Conservation (phyloP, 208 protist genomes). For the Acanthamoeba polyphaga region DNA sequence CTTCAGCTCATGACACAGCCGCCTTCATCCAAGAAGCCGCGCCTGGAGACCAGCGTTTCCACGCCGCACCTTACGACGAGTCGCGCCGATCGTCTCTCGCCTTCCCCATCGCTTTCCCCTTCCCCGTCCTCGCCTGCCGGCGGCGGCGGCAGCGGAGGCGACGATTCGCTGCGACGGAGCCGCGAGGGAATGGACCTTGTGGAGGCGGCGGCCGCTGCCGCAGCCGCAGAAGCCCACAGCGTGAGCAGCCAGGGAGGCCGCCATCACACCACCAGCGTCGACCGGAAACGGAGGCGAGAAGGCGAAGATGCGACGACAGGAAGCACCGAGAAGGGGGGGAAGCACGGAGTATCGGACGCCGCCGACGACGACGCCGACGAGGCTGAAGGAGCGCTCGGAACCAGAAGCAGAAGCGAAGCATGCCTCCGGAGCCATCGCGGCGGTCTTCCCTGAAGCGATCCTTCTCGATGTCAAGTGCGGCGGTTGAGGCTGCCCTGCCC, state of each 20-base stretch:
- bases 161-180: not conserved
- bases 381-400: not conserved
- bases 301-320: not conserved
- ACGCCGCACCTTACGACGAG: not conserved
- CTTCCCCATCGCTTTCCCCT: not conserved
- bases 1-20: conserved; percentile 74
- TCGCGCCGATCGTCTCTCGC: not conserved
- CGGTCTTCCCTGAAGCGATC: conserved; percentile 1
- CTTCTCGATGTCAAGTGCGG: not conserved
- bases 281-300: not conserved
- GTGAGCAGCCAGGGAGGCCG: not conserved
- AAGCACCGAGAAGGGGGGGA: not conserved
- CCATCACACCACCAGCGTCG: not conserved
- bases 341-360: not conserved
- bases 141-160: not conserved
- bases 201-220: not conserved
- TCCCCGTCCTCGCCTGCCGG: not conserved
- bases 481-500: not conserved
- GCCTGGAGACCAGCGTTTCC: not conserved
- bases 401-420: not conserved
- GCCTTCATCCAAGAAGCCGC: not conserved
- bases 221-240: not conserved
- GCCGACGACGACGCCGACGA: not conserved
- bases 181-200: conserved; percentile 3
- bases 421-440: not conserved